Conservation (phyloP, 345 rosid genomes). For the Streptanthus diversifolius region DNA sequence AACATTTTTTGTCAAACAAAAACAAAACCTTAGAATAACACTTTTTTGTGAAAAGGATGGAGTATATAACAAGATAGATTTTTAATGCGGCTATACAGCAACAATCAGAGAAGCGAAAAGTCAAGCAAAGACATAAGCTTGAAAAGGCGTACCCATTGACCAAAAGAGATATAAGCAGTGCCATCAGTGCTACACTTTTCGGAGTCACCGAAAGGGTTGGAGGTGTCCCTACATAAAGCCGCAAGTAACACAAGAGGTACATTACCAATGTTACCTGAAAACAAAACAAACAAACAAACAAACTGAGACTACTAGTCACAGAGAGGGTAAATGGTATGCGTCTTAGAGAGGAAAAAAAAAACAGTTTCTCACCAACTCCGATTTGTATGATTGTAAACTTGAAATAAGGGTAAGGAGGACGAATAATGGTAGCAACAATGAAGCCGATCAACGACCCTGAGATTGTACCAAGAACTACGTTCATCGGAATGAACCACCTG, state of each 20-base stretch:
- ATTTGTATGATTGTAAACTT: constrained; percentile 83
- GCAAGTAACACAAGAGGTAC: constrained; percentile 95
- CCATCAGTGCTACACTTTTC: constrained; percentile 78
- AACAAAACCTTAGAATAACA: no score
- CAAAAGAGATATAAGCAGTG: constrained; percentile 96
- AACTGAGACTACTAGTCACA: not conserved
- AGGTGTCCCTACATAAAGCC: constrained; percentile 78
- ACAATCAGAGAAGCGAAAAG: constrained; percentile 2
- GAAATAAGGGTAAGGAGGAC: constrained; percentile 95
- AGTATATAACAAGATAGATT: not conserved
- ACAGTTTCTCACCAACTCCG: constrained; percentile 66
- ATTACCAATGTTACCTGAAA: constrained; percentile 95
- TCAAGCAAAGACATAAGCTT: not conserved
- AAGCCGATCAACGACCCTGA: constrained; percentile 84
- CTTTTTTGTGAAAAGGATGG: no score
- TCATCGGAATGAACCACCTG: constrained; percentile 98
- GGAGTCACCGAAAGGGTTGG: constrained; percentile 88
- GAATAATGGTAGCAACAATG: constrained; percentile 53
- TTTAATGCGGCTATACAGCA: not conserved
- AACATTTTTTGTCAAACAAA: no score
- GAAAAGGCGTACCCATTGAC: constrained; percentile 78
- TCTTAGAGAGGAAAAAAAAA: not conserved
- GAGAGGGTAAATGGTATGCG: not conserved
- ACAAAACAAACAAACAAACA: not conserved
- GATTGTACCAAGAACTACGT: constrained; percentile 67